Evolutionary conservation across 805 yeast genomes (phyloP), one percentile per base, ranked within the genome.

Genomic region (Saccharomyces kudriavzevii): DNA sequence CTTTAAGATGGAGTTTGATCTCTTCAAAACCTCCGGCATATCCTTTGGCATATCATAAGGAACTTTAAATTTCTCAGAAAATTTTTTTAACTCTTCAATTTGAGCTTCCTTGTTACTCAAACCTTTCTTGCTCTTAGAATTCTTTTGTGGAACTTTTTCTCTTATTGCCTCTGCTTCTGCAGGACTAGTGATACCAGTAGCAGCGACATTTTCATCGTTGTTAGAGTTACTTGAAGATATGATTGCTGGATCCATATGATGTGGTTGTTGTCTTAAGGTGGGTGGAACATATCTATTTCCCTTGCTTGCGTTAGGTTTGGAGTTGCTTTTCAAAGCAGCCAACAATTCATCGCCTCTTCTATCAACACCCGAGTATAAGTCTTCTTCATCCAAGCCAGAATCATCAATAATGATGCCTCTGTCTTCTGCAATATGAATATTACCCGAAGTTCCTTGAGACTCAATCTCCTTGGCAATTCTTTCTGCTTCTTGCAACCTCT

Each of bases 351-450:
- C 71, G 27, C 70, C 71, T 56, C 71, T 65, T 63, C 94, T 80
- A 54, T 79, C 83, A 47, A 90, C 99, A 50, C 97, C 97, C 4
- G 97, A 89, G 66, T 91, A 94, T 70, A 87, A 87, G 69, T 91
- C 97, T 70, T 94, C 99, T 72, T 94, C 99, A 70, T 94, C 98
- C 60, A 88, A 60, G 17, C 96, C 96, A 55, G 87, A 80, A 64
- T 88, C 96, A 66, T 88, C 96, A 40, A 86, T 79, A 17, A 68
- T 63, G 14, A 82, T 57, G 26, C 96, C 96, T 68, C 99, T 82
- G 70, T 92, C 99, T 68, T 92, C 99, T 57, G 96, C 92, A 26
- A 91, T 58, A 67, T 94, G 98, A 28, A 80, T 72, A 65, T 88
- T 90, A 27, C 85, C 85, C 25, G 84, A 77, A 51, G 75, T 67